Evolutionary conservation across 768 basidiomycete genomes (phyloP), one percentile per base, ranked within the genome.

Genomic region (Russula griseocarnosa): DNA sequence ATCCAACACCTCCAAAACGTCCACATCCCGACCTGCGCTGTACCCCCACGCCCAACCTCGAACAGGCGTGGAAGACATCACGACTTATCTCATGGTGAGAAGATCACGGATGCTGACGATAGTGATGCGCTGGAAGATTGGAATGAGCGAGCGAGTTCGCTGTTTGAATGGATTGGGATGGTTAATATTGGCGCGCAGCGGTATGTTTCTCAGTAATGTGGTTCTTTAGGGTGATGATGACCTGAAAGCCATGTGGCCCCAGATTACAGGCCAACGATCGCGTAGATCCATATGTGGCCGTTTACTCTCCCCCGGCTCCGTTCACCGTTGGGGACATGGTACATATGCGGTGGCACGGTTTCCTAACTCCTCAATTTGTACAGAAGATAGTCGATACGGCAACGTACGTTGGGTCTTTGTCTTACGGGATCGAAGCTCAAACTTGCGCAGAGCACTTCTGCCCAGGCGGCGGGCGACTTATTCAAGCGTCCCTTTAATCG

Each of bases 91-190:
- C 30, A 22, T 2, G 46, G 36, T 18, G 44, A 58, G 44, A 47
- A 16, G 30, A n/a, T n/a, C 30, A 34, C 30, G 44, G 51, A 24
- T 1, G 63, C 69, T 28, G 69, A 70, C 3, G 79, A 80, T 34
- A 68, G 71, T 2, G 80, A 81, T 26, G 73, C 65, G n/a, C 34
- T 69, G 10, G 83, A 85, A 50, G 83, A 85, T 61, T 84, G 84
- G 79, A 72, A 79, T 8, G 74, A 76, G 11, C 75, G 76, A 9
- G 73, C 82, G 49, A 70, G 73, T 9, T 73, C 70, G 3, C 73
- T 88, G 18, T 86, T 87, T 57, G 89, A 90, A 71, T 91, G 89
- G 89, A 78, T 84, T 9, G 89, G 88, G 8, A 81, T 90, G 83
- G 86, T 83, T 3, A 78, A 77, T 61, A 70, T 90, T 5, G 86